Evolutionary conservation across 2,329 filamentous ascomycete species (phyloP).

Genomic region (Fusarium miscanthi): DNA sequence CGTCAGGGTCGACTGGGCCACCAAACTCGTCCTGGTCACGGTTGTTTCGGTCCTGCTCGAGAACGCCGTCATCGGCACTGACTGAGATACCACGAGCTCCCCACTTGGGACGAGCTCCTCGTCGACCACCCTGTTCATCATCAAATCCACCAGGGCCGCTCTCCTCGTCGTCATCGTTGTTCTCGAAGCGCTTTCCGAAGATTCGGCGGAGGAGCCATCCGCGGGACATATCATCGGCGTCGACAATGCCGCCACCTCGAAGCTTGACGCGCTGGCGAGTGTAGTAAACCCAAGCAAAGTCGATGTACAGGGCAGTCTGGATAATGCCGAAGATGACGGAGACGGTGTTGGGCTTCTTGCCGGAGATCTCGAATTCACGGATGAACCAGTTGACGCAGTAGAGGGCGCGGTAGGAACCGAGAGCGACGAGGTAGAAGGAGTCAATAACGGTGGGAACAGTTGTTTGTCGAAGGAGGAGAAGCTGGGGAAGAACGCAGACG

Average conservation of each 20-base stretch:
- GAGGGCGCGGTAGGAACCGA: conserved; percentile 87
- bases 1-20: conserved; percentile 67
- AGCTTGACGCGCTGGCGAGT: conserved; percentile 94
- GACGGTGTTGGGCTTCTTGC: conserved; percentile 72
- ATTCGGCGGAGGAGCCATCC: conserved; percentile 86
- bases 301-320: conserved; percentile 89
- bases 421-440: conserved; percentile 90
- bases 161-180: conserved; percentile 69
- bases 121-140: conserved; percentile 45
- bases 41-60: conserved; percentile 61
- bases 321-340: conserved; percentile 88
- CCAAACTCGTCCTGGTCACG: conserved; percentile 60
- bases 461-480: conserved; percentile 92
- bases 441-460: conserved; percentile 95
- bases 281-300: conserved; percentile 98
- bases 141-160: conserved; percentile 63
- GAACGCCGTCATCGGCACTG: conserved; percentile 71
- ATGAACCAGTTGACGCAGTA: conserved; percentile 94
- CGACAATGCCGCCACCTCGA: conserved; percentile 84
- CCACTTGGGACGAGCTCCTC: conserved; percentile 64
- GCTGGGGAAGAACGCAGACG: conserved; percentile 88
- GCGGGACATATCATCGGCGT: conserved; percentile 86
- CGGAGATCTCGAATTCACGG: conserved; percentile 69
- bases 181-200: conserved; percentile 69
- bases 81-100: conserved; percentile 73